phyloP scores from a whole-genome alignment of 169 alveolate genomes.

The Plasmodium gonderi region DNA sequence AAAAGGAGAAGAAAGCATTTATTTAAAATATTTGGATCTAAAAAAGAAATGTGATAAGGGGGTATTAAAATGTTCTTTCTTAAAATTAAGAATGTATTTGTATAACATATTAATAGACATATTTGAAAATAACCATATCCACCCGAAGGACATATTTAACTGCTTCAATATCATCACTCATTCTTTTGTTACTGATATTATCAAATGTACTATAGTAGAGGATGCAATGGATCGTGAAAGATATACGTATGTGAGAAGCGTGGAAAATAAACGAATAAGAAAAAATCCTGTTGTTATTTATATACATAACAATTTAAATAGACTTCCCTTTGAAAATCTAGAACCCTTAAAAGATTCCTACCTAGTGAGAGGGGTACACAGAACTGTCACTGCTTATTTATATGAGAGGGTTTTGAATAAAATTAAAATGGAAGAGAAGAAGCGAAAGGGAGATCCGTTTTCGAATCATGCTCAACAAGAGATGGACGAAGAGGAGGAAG shows the following conservation, averaged over 20 bases:
- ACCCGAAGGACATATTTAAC: slow-evolving; percentile 38
- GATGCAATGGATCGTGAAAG: slow-evolving; percentile 30
- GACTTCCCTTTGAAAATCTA: slow-evolving; percentile 66
- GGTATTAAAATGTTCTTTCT: slow-evolving; percentile 42
- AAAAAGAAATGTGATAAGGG: slow-evolving; percentile 64
- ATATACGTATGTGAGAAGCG: slow-evolving; percentile 37
- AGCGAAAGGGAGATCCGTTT: background rate
- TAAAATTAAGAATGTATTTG: slow-evolving; percentile 71
- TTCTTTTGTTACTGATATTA: slow-evolving; percentile 47
- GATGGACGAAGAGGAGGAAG: background rate
- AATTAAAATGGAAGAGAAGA: slow-evolving; percentile 10
- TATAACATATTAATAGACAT: slow-evolving; percentile 57
- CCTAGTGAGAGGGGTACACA: slow-evolving; percentile 57
- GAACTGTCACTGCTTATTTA: slow-evolving; percentile 51
- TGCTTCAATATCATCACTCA: slow-evolving; percentile 54
- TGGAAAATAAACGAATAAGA: slow-evolving; percentile 31
- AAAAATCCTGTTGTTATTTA: slow-evolving; percentile 64
- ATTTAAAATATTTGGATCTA: slow-evolving; percentile 70
- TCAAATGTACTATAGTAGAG: slow-evolving; percentile 8
- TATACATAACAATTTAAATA: slow-evolving; percentile 56
- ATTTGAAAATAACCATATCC: slow-evolving; percentile 23
- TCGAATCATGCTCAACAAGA: background rate
- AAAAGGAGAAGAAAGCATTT: slow-evolving; percentile 10
- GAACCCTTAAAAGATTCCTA: slow-evolving; percentile 70
- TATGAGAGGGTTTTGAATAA: slow-evolving; percentile 32